Evolutionary conservation across 768 basidiomycete genomes (phyloP).

Genomic region (Russula abietina): DNA sequence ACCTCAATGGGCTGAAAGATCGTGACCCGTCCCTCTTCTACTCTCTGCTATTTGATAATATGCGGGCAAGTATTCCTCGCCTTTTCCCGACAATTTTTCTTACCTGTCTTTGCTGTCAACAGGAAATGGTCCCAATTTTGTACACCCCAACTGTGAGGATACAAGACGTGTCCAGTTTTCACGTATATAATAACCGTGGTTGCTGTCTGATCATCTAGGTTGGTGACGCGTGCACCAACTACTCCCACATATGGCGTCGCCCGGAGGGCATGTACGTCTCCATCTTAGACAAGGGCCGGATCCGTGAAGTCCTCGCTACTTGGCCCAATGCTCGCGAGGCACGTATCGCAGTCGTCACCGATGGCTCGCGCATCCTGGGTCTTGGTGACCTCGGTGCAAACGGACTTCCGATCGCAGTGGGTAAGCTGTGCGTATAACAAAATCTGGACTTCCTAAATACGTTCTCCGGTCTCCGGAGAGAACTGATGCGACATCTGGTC

Average conservation of each 20-base stretch:
- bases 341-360: conserved; percentile 87
- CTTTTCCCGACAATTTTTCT: background rate
- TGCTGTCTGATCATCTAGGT: conserved; percentile 13
- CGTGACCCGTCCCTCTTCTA: conserved; percentile 75
- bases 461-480: background rate
- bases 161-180: conserved; percentile 67
- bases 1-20: conserved; percentile 67
- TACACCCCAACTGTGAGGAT: conserved; percentile 93
- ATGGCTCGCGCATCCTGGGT: conserved; percentile 87
- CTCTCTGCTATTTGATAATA: conserved; percentile 62
- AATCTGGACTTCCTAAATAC: background rate
- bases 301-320: conserved; percentile 60
- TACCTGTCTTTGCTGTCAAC: conserved; percentile 2
- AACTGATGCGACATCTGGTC: conserved; percentile 6
- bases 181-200: conserved; percentile 61
- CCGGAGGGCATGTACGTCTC: conserved; percentile 50
- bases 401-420: conserved; percentile 83
- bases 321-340: conserved; percentile 72
- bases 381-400: conserved; percentile 79
- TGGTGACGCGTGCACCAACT: conserved; percentile 24
- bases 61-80: conserved; percentile 44
- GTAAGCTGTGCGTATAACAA: conserved; percentile 54
- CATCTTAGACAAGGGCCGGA: conserved; percentile 77
- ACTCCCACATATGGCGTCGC: conserved; percentile 26
- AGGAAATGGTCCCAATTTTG: conserved; percentile 68